A percentile compares a stretch with the other conserved stretches of the same genome.
Conservation (phyloP, 1,139 yeast genomes). For the Taphrina flavorubra region DNA sequence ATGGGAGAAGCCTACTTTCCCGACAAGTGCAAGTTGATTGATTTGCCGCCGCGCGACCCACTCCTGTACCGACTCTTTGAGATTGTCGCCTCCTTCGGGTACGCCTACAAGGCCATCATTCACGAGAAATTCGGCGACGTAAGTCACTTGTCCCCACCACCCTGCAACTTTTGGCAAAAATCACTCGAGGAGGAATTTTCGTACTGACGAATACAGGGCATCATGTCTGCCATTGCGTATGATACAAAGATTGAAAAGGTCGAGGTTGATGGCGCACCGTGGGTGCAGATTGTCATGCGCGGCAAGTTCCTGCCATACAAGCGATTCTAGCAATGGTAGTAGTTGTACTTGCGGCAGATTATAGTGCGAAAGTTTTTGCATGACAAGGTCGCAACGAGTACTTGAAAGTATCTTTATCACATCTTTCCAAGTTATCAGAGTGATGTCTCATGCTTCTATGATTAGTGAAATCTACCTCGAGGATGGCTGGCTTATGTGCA, state of each 20-base stretch:
- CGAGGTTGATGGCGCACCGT: slow-evolving; percentile 45
- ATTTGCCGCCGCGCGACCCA: slow-evolving; percentile 44
- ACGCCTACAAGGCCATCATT: slow-evolving; percentile 46
- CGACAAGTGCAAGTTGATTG: slow-evolving; percentile 32
- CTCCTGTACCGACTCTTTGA: slow-evolving; percentile 46
- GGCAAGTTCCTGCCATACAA: slow-evolving; percentile 47
- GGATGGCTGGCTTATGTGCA: not conserved
- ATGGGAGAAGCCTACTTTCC: slow-evolving; percentile 38
- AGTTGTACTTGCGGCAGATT: no score
- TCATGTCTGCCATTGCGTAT: slow-evolving; percentile 47
- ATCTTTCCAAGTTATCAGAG: no score
- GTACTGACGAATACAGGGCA: slow-evolving; percentile 35
- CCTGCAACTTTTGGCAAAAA: no score
- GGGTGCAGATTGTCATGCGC: slow-evolving; percentile 46
- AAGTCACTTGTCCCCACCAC: not conserved
- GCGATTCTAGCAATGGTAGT: slow-evolving; percentile 43
- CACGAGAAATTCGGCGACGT: slow-evolving; percentile 46
- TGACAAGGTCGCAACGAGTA: no score
- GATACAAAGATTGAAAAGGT: slow-evolving; percentile 47
- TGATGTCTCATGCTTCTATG: no score
- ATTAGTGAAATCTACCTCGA: no score
- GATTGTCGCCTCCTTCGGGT: slow-evolving; percentile 46
- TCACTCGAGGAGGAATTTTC: no score
- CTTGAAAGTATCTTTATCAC: no score
- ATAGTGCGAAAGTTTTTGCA: no score